These are phyloP conservation scores for Exophiala sideris DNA, from an alignment of 2,329 filamentous ascomycete genomes.

Conservation along the genomic window DNA sequence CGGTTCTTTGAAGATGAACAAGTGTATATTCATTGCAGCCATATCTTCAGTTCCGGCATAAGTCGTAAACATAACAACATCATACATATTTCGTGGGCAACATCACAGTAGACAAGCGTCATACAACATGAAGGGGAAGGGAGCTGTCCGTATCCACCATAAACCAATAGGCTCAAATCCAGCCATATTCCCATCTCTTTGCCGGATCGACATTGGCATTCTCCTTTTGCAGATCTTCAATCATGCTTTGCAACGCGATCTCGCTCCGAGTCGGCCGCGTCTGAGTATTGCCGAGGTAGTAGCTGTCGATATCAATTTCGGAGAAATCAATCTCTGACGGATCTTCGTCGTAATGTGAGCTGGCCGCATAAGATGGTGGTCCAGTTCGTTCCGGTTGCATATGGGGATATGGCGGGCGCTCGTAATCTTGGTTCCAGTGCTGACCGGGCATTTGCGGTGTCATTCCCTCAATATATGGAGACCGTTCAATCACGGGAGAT, in stretches of 20 bases:
- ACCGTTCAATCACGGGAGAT: background rate
- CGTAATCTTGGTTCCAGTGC: background rate
- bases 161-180: background rate
- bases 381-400: background rate
- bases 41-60: no score
- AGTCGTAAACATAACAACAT: no score
- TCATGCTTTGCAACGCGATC: conserved; percentile 14
- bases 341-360: conserved; percentile 13
- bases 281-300: conserved; percentile 7
- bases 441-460: background rate
- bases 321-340: conserved; percentile 10
- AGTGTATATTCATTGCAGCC: no score
- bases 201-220: background rate
- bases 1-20: no score
- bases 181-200: conserved; percentile 1
- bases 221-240: conserved; percentile 14
- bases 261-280: conserved; percentile 6
- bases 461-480: conserved; percentile 2
- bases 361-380: conserved; percentile 2
- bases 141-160: no score
- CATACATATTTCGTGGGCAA: background rate
- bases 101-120: background rate
- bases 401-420: background rate
- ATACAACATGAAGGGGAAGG: background rate
- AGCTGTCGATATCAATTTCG: conserved; percentile 18